These are phyloP conservation scores for Plasmopara viticola DNA, from an alignment of 352 stramenopile species.

Conservation along the genomic window DNA sequence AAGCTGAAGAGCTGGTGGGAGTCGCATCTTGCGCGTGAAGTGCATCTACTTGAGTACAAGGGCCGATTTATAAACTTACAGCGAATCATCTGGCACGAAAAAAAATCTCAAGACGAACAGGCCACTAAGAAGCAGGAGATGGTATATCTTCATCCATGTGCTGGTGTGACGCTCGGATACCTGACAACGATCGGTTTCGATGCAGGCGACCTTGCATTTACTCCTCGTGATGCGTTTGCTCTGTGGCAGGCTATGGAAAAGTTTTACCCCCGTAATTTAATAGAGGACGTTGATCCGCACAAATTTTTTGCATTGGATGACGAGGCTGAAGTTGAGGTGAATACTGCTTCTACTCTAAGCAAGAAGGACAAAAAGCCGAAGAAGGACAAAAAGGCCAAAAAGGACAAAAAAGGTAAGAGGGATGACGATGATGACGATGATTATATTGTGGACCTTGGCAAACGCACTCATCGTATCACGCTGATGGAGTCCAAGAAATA, in stretches of 20 bases:
- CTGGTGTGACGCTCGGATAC: conserved; percentile 80
- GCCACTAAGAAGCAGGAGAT: conserved; percentile 59
- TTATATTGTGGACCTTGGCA: conserved; percentile 63
- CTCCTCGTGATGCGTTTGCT: conserved; percentile 94
- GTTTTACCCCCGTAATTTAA: conserved; percentile 61
- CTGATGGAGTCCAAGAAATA: conserved; percentile 97
- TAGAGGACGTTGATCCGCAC: conserved; percentile 91
- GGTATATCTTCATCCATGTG: conserved; percentile 73
- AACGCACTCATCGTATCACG: conserved; percentile 91
- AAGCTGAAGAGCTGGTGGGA: conserved; percentile 94
- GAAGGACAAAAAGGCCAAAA: conserved; percentile 60
- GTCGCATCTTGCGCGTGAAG: conserved; percentile 73
- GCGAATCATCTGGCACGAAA: conserved; percentile 90
- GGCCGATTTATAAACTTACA: conserved; percentile 98
- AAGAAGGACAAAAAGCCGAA: conserved; percentile 52
- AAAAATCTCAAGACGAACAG: conserved; percentile 27
- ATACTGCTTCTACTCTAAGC: conserved; percentile 19
- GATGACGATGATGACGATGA: conserved; percentile 56
- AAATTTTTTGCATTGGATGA: conserved; percentile 89
- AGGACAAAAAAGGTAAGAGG: conserved; percentile 52
- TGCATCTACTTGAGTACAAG: conserved; percentile 94
- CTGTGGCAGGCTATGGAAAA: conserved; percentile 90
- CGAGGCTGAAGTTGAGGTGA: conserved; percentile 17
- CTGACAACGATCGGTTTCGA: conserved; percentile 79
- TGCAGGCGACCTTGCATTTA: conserved; percentile 88